A percentile compares a stretch with the other conserved stretches of the same genome.
Evolutionary conservation across 2,329 filamentous ascomycete species (phyloP).

Genomic region (Didymella sp.): DNA sequence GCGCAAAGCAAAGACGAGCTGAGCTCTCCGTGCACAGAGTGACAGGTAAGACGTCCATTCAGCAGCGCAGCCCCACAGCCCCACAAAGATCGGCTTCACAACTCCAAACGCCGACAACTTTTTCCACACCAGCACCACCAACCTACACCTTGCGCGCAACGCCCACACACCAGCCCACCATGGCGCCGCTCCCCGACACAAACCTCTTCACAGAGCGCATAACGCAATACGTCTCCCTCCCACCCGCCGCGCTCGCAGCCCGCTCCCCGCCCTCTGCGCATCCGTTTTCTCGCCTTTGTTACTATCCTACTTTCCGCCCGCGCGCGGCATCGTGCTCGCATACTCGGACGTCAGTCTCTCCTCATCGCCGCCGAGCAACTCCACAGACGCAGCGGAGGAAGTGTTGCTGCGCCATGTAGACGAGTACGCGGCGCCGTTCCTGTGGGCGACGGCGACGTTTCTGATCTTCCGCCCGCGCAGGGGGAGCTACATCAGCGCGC

Average conservation of each 20-base stretch:
- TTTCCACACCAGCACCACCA: not conserved
- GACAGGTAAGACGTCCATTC: too few species aligned
- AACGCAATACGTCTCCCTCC: conserved; percentile 80
- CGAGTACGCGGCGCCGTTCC: conserved; percentile 85
- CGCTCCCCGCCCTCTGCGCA: conserved; percentile 72
- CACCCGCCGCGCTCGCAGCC: conserved; percentile 73
- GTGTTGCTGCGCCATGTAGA: conserved; percentile 39
- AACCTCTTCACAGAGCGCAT: conserved; percentile 79
- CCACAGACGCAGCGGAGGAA: not conserved
- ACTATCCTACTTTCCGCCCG: conserved; percentile 75
- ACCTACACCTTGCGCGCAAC: not conserved
- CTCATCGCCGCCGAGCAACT: conserved; percentile 55
- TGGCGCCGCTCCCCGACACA: conserved; percentile 33
- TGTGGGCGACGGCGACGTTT: conserved; percentile 88
- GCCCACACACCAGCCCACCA: conserved; percentile 19
- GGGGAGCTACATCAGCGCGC: conserved; percentile 78
- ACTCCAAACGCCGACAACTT: not conserved
- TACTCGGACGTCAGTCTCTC: conserved; percentile 74
- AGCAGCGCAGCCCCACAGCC: not conserved
- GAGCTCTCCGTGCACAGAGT: not conserved
- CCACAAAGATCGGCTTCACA: not conserved
- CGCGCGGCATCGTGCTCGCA: conserved; percentile 76
- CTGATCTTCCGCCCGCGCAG: conserved; percentile 79
- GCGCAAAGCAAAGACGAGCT: not conserved
- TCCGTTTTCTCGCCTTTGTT: conserved; percentile 78